Conservation (phyloP, 371 early-diverging fungal species). For the Saksenaea vasiformis region DNA sequence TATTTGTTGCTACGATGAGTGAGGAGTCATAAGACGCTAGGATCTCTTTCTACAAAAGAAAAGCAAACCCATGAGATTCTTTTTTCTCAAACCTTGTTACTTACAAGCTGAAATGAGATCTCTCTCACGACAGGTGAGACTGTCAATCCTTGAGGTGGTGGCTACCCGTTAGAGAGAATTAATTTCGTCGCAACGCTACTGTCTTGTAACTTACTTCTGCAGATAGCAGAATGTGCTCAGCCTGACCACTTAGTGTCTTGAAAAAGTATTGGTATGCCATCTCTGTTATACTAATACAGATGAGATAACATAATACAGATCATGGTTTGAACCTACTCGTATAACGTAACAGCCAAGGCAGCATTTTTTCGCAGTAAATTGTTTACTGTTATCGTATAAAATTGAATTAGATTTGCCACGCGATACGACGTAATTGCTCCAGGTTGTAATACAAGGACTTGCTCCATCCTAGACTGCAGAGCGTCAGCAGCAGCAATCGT, state of each 20-base stretch:
- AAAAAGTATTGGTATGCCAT: conserved; percentile 72
- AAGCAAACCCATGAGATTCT: not conserved
- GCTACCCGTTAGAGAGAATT: conserved; percentile 33
- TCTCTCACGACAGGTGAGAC: conserved; percentile 69
- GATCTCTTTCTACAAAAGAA: conserved; percentile 65
- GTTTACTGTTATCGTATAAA: conserved; percentile 70
- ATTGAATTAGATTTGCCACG: conserved; percentile 75
- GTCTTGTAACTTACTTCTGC: conserved; percentile 40
- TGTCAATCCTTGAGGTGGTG: conserved; percentile 59
- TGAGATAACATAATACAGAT: not conserved
- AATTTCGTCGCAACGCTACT: not conserved
- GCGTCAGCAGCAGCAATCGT: not conserved
- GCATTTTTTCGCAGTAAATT: conserved; percentile 63
- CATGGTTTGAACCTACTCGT: conserved; percentile 49
- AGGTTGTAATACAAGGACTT: conserved; percentile 72
- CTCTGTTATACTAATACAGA: conserved; percentile 53
- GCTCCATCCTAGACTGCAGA: conserved; percentile 71
- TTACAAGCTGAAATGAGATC: conserved; percentile 66
- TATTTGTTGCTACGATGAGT: conserved; percentile 47
- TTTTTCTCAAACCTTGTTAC: not conserved
- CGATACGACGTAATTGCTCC: conserved; percentile 72
- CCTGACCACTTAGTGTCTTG: conserved; percentile 66
- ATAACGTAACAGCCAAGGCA: conserved; percentile 53
- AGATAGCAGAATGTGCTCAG: conserved; percentile 61
- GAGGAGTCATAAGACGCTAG: conserved; percentile 79